Percentiles rank a stretch among this genome's conserved stretches.
Conservation (phyloP, 2,329 filamentous ascomycete species). For the Sporothrix variecibatus region DNA sequence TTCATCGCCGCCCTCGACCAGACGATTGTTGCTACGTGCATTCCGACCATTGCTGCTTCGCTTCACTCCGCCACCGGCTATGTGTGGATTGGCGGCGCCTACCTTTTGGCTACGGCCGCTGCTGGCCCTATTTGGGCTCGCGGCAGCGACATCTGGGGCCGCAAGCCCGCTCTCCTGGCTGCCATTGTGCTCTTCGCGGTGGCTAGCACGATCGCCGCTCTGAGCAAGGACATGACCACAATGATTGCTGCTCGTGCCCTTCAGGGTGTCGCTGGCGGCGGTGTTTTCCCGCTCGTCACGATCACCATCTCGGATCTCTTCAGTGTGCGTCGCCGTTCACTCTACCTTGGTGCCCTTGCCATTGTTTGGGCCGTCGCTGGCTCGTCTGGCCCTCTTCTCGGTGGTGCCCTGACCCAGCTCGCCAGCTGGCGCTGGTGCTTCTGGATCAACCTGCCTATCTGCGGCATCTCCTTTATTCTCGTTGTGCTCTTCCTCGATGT, state of each 20-base stretch:
- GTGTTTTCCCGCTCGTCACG: slow-evolving; percentile 35
- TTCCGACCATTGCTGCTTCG: slow-evolving; percentile 29
- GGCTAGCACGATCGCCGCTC: slow-evolving; percentile 40
- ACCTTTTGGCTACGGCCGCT: slow-evolving; percentile 31
- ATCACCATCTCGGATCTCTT: slow-evolving; percentile 41
- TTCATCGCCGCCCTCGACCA: slow-evolving; percentile 56
- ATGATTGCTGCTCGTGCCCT: slow-evolving; percentile 36
- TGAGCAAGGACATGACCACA: slow-evolving; percentile 30
- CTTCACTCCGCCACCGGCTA: slow-evolving; percentile 29
- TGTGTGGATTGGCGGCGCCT: slow-evolving; percentile 31
- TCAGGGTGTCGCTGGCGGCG: slow-evolving; percentile 34
- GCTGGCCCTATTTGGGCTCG: slow-evolving; percentile 41
- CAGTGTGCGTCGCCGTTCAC: slow-evolving; percentile 44
- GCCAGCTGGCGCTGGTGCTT: slow-evolving; percentile 47
- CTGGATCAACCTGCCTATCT: slow-evolving; percentile 34
- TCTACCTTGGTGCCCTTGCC: slow-evolving; percentile 45
- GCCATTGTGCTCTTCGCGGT: slow-evolving; percentile 42
- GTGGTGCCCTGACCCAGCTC: slow-evolving; percentile 32
- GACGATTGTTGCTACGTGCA: slow-evolving; percentile 42
- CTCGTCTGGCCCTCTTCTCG: slow-evolving; percentile 34
- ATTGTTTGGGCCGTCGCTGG: slow-evolving; percentile 46
- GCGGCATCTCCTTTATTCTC: slow-evolving; percentile 33
- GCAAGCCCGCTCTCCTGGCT: slow-evolving; percentile 41
- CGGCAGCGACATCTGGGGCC: slow-evolving; percentile 40
- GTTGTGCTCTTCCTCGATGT: slow-evolving; percentile 31